Base-by-base conservation (phyloP, 352 stramenopile species). In the Phytophthora lateralis region DNA sequence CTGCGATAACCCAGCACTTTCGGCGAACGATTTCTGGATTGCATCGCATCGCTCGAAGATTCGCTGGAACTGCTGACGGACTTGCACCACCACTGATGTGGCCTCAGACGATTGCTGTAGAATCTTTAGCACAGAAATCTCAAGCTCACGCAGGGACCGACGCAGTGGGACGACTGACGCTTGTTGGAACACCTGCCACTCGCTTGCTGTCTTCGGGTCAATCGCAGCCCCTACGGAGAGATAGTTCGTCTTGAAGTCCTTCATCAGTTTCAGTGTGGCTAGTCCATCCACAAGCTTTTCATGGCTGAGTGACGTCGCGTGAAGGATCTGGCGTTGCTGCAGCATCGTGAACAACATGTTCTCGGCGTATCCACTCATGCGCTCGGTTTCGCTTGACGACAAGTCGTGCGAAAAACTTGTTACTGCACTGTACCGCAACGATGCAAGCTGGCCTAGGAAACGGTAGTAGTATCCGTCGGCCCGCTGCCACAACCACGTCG, bases 391-490 rank as follows among this genome's bases (percentile, higher is more conserved):
- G 21, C 70, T 85, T 6, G 64, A 73, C 6, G 84, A 96, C 27
- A 98, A 39, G 61, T 98, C 89, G 41, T 90, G 80, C 8, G 89
- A 95, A 59, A 95, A 95, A 64, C 76, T 89, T 3, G 88, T 93
- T 32, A 88, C 51, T 7, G 88, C 78, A 24, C 71, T 89, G 60
- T 93, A 96, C 10, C 89, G 85, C 66, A 97, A 61, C 10, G 82
- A 83, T 37, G 80, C 63, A 15, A 97, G 61, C 49, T 97, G 89
- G 15, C 80, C 76, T 21, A 96, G 53, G 49, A 95, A 95, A 6
- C 88, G 86, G 65, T 97, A 97, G 75, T 96, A 97, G 64, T 97
- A 97, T 10, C 76, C 82, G 35, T 97, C 89, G 8, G 89, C 89
- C 24, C 85, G 85, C 34, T 90, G 75, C 87, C 88, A 96, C 17